A percentile compares a stretch with the other conserved stretches of the same genome.
These are phyloP conservation scores for Diplogelasinospora grovesii DNA, from an alignment of 495 filamentous ascomycete genomes.

Conservation along the genomic window DNA sequence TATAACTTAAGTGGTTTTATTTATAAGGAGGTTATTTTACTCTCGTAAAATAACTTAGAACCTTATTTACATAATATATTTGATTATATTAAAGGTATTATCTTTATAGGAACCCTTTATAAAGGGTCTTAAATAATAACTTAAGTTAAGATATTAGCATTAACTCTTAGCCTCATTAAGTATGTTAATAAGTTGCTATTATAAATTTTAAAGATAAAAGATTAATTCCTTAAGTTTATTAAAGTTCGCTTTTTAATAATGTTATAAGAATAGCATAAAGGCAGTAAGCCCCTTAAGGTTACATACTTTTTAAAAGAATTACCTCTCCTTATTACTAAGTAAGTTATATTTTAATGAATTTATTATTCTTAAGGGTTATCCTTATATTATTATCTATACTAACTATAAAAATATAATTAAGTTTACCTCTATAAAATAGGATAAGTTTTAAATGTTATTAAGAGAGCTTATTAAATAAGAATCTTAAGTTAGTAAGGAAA, in stretches of 20 bases:
- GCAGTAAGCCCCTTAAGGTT: slow-evolving; percentile 13
- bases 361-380: slow-evolving; percentile 28
- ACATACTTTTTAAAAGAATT: slow-evolving; percentile 22
- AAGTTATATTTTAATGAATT: slow-evolving; percentile 30
- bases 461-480: no score
- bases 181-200: slow-evolving; percentile 17
- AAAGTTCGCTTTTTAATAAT: slow-evolving; percentile 28
- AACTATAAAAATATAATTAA: slow-evolving; percentile 39
- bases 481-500: no score
- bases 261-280: slow-evolving; percentile 10
- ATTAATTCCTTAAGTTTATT: slow-evolving; percentile 21
- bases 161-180: slow-evolving; percentile 10
- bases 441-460: no score
- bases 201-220: slow-evolving; percentile 5
- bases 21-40: slow-evolving; percentile 23
- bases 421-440: slow-evolving; percentile 15
- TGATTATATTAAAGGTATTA: slow-evolving; percentile 23
- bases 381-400: slow-evolving; percentile 22
- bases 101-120: slow-evolving; percentile 40
- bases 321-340: slow-evolving; percentile 3
- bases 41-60: slow-evolving; percentile 8
- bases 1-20: slow-evolving; percentile 36
- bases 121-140: slow-evolving; percentile 22
- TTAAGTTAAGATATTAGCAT: slow-evolving; percentile 12
- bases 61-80: slow-evolving; percentile 20